Evolutionary conservation across 805 yeast species (phyloP), one percentile per base, ranked within the genome.

Genomic region (Wickerhamiella occidentalis): DNA sequence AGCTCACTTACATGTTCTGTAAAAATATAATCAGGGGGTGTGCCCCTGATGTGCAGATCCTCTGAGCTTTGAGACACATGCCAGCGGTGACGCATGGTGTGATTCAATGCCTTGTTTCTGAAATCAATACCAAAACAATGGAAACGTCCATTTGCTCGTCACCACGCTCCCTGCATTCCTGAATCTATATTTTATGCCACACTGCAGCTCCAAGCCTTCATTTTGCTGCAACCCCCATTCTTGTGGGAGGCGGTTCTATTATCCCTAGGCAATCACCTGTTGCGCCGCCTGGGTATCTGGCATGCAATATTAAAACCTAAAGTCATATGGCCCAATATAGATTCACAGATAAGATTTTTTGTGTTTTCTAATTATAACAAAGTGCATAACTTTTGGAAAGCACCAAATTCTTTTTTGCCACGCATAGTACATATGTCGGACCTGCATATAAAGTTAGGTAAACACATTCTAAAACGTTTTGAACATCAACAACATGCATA

Each of bases 11-110:
- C 38, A 33, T 13, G 19, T 9, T n/a, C n/a, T 15, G 21, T 15
- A 33, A 33, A 29, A 33, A 33, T 33, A 33, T 33, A 33, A 33
- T 33, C 38, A 33, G 18, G 19, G 38, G 9, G 21, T 6, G 15
- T 17, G 6, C 18, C 4, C 18, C 38, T 33, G 21, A 33, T 33
- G 38, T 33, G 38, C 38, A 33, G 38, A 33, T 33, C 19, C 19
- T n/a, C n/a, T 15, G 19, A 33, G 38, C 19, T 33, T 33, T 33
- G 38, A 33, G 38, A 33, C 38, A 33, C 38, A 33, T 33, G 38
- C 38, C 38, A 33, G 38, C 38, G 15, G 38, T 33, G 38, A 33
- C 38, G 38, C 38, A 33, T 33, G 38, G 38, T 33, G 38, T 33
- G 38, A 33, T 33, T 33, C 38, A 17, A 17, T 33, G 19, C 38